A percentile compares a stretch with the other conserved stretches of the same genome.
Conservation (phyloP, 176 grass and related monocot genomes). For the Aegilops umbellulata region DNA sequence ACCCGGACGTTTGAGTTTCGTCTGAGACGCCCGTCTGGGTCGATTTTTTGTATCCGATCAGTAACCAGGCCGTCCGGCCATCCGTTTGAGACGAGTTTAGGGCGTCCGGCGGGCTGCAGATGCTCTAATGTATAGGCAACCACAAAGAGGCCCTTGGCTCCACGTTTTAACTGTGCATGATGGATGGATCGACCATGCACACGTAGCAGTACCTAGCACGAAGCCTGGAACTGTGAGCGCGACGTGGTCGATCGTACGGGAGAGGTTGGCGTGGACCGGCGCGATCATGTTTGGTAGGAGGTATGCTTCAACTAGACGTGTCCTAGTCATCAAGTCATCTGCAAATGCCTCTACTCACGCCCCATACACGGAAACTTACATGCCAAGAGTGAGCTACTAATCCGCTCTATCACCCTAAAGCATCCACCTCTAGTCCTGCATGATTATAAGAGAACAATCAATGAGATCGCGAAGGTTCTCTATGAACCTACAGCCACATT, state of each 20-base stretch:
- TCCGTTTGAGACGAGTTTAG: too few relatives aligned
- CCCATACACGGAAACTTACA: not conserved
- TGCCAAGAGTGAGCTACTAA: too few relatives aligned
- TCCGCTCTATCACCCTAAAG: not conserved
- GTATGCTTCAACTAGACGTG: conserved; percentile 21
- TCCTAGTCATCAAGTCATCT: not conserved
- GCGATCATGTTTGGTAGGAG: conserved; percentile 16
- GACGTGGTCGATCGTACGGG: not conserved
- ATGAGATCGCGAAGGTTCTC: not conserved
- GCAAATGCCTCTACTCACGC: not conserved
- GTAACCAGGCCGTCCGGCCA: too few relatives aligned
- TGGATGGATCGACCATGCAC: not conserved
- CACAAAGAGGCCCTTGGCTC: not conserved
- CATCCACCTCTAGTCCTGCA: not conserved
- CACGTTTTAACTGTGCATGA: not conserved
- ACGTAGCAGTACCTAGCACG: not conserved
- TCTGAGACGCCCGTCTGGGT: too few relatives aligned
- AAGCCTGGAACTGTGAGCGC: not conserved
- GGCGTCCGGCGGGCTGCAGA: too few relatives aligned
- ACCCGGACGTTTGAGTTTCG: too few relatives aligned
- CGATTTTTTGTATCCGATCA: too few relatives aligned
- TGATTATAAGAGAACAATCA: not conserved
- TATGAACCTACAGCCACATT: not conserved
- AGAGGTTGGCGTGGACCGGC: conserved; percentile 2
- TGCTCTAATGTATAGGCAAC: too few relatives aligned